Percentiles rank a stretch among this genome's conserved stretches.
These are phyloP conservation scores for Picea mariana DNA, from an alignment of 83 land plant genomes.

Conservation along the genomic window DNA sequence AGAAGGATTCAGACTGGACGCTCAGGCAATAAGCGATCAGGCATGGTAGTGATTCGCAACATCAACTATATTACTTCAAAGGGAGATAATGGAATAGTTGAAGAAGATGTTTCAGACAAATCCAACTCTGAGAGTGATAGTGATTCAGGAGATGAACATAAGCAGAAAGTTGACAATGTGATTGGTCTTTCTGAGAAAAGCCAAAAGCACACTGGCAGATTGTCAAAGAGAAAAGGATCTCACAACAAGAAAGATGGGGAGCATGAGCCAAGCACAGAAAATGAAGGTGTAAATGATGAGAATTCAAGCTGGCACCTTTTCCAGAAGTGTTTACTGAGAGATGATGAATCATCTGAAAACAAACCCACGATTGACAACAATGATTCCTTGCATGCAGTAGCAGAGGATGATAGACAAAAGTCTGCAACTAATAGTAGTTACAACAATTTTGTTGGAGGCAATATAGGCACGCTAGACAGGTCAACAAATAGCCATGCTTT, in stretches of 20 bases:
- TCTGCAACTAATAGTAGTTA: no score
- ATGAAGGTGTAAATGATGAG: background rate
- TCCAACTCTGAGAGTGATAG: conserved; percentile 11
- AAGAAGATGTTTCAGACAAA: background rate
- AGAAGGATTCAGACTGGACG: background rate
- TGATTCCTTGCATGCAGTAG: background rate
- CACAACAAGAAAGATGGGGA: background rate
- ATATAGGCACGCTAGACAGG: no score
- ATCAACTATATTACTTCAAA: conserved; percentile 16
- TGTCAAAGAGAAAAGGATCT: background rate
- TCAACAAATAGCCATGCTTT: background rate
- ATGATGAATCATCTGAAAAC: conserved; percentile 5
- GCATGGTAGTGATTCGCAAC: conserved; percentile 19
- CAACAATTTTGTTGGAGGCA: no score
- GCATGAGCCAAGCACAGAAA: background rate
- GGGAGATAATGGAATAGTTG: conserved; percentile 1
- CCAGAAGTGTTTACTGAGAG: conserved; percentile 4
- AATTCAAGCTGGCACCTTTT: conserved; percentile 16
- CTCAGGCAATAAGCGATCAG: conserved; percentile 12
- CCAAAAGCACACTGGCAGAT: background rate
- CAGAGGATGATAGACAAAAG: no score
- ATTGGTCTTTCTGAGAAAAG: conserved; percentile 3
- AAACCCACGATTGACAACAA: background rate
- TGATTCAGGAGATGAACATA: background rate
- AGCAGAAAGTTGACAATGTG: background rate